Conservation (phyloP, 305 asterid species). For the Nicotiana rustica region DNA sequence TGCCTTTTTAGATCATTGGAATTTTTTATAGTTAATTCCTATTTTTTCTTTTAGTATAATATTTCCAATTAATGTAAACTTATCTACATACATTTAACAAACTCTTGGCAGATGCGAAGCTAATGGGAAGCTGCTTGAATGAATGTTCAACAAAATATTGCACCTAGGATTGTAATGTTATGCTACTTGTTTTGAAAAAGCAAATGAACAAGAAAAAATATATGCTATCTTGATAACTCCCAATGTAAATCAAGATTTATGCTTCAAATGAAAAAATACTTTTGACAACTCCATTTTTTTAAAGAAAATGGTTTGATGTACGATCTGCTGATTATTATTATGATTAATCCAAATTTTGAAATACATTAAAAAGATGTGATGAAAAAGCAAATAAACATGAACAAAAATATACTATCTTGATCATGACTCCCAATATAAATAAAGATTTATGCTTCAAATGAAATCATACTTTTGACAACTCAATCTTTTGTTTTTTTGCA, state of each 20-base stretch:
- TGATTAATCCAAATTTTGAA: too few relatives aligned
- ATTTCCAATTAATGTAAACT: neutral
- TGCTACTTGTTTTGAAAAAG: neutral
- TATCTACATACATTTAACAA: neutral
- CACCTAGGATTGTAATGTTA: neutral
- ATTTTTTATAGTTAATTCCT: too few relatives aligned
- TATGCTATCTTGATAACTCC: neutral
- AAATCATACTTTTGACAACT: neutral
- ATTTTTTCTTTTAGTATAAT: too few relatives aligned
- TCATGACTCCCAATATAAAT: neutral
- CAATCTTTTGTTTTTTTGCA: too few relatives aligned
- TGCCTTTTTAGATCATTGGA: too few relatives aligned
- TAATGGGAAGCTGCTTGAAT: neutral
- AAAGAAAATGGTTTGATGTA: too few relatives aligned
- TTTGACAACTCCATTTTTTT: neutral
- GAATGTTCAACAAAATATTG: constrained; percentile 23
- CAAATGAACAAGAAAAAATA: neutral
- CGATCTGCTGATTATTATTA: too few relatives aligned
- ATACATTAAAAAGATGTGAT: too few relatives aligned
- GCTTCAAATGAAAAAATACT: neutral
- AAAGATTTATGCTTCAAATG: neutral
- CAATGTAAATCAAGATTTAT: constrained; percentile 9
- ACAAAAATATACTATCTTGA: neutral
- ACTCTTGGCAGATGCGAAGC: neutral
- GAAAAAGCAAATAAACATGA: neutral